phyloP scores from a whole-genome alignment of 805 yeast species.

The Saccharomyces paradoxus region DNA sequence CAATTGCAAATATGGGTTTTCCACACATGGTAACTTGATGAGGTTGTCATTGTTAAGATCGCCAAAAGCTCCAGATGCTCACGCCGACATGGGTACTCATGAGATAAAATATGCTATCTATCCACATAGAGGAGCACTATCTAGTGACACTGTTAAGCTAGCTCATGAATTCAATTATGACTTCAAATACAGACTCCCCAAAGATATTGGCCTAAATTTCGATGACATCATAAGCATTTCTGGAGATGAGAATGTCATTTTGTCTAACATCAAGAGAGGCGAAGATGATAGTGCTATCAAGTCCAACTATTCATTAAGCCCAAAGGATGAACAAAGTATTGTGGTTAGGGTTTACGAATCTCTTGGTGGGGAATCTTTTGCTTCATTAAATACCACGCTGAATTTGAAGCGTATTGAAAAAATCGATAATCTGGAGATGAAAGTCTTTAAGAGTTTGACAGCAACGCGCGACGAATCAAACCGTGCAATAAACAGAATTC shows the following conservation, averaged over 20 bases:
- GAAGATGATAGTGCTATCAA: constrained; percentile 66
- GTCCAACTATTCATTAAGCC: constrained; percentile 39
- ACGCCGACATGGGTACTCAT: constrained; percentile 90
- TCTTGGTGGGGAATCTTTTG: constrained; percentile 68
- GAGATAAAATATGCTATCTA: constrained; percentile 71
- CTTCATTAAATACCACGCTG: constrained; percentile 40
- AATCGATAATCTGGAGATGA: constrained; percentile 51
- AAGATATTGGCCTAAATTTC: constrained; percentile 9
- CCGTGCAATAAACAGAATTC: constrained; percentile 24
- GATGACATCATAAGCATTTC: constrained; percentile 29
- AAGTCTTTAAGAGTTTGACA: constrained; percentile 36
- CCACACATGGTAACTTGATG: constrained; percentile 88
- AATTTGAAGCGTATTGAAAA: constrained; percentile 42
- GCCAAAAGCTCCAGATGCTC: constrained; percentile 89
- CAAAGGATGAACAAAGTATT: constrained; percentile 41
- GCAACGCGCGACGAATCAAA: constrained; percentile 31
- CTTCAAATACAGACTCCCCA: constrained; percentile 19
- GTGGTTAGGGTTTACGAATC: constrained; percentile 78
- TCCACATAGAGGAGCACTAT: constrained; percentile 71
- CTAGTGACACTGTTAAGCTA: constrained; percentile 55
- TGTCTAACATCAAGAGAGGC: constrained; percentile 77
- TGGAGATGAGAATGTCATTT: constrained; percentile 53
- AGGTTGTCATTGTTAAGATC: constrained; percentile 80
- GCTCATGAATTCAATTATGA: constrained; percentile 74
- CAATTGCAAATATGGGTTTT: constrained; percentile 83